phyloP scores from a whole-genome alignment of 2,329 filamentous ascomycete species.

The Aspergillus awamori region DNA sequence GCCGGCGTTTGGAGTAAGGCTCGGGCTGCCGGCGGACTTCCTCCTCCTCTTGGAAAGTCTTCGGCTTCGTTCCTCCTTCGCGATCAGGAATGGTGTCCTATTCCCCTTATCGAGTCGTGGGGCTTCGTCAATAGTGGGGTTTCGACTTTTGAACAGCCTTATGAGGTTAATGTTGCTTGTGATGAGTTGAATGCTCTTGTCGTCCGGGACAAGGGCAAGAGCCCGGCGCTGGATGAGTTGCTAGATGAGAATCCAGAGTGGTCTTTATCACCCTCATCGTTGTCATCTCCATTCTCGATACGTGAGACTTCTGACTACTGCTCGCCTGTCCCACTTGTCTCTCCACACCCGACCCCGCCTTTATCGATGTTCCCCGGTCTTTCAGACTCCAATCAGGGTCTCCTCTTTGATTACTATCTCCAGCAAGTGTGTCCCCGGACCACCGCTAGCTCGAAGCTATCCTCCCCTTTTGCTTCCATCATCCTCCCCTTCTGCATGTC shows the following conservation, averaged over 20 bases:
- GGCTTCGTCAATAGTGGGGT: slow-evolving; percentile 37
- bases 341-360: slow-evolving; percentile 16
- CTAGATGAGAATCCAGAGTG: slow-evolving; percentile 3
- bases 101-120: slow-evolving; percentile 34
- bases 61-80: slow-evolving; percentile 20
- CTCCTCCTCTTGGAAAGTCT: slow-evolving; percentile 16
- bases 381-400: slow-evolving; percentile 31
- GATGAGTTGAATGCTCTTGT: slow-evolving; percentile 26
- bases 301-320: neutral
- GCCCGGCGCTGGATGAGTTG: neutral
- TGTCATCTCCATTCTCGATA: neutral
- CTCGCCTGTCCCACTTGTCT: neutral
- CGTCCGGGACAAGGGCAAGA: slow-evolving; percentile 8
- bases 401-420: slow-evolving; percentile 46
- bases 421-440: slow-evolving; percentile 46
- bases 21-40: slow-evolving; percentile 21
- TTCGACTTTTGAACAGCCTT: slow-evolving; percentile 32
- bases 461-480: slow-evolving; percentile 45
- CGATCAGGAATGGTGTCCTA: slow-evolving; percentile 32
- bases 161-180: slow-evolving; percentile 29
- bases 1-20: slow-evolving; percentile 46
- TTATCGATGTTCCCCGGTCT: slow-evolving; percentile 36
- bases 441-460: slow-evolving; percentile 37
- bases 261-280: neutral
- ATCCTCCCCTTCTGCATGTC: slow-evolving; percentile 44